Conservation (phyloP, 2,329 filamentous ascomycete genomes). For the Sporothrix phasma region DNA sequence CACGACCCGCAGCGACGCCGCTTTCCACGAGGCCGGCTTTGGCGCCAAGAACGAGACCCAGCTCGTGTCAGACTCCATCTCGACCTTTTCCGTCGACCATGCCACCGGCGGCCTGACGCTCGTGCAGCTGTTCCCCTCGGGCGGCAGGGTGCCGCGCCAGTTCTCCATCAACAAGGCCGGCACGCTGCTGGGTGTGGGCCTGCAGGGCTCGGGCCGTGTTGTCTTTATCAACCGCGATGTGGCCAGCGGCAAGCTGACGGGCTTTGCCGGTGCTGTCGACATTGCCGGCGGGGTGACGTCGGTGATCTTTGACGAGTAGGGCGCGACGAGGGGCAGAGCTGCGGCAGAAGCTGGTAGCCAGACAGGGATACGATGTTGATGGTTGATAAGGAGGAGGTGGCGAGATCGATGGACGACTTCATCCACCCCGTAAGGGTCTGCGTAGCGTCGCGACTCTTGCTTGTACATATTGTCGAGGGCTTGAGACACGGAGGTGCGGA, state of each 20-base stretch:
- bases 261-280: constrained; percentile 33
- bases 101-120: constrained; percentile 45
- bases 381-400: not conserved
- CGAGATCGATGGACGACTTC: no score
- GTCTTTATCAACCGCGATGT: constrained; percentile 52
- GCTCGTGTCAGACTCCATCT: constrained; percentile 53
- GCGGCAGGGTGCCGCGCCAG: constrained; percentile 56
- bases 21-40: constrained; percentile 40
- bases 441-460: no score
- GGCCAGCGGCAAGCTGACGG: constrained; percentile 45
- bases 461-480: no score
- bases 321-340: not conserved
- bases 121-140: constrained; percentile 50
- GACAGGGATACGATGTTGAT: not conserved
- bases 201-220: constrained; percentile 52
- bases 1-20: constrained; percentile 55
- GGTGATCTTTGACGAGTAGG: constrained; percentile 38
- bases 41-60: constrained; percentile 32
- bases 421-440: no score
- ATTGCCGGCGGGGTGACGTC: constrained; percentile 37
- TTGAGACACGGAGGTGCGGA: not conserved
- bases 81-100: constrained; percentile 48
- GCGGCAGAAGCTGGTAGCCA: not conserved
- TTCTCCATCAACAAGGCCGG: constrained; percentile 58
- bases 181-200: constrained; percentile 52